Evolutionary conservation across 805 yeast genomes (phyloP), one percentile per base, ranked within the genome.

Genomic region (Candida yuanshanica): DNA sequence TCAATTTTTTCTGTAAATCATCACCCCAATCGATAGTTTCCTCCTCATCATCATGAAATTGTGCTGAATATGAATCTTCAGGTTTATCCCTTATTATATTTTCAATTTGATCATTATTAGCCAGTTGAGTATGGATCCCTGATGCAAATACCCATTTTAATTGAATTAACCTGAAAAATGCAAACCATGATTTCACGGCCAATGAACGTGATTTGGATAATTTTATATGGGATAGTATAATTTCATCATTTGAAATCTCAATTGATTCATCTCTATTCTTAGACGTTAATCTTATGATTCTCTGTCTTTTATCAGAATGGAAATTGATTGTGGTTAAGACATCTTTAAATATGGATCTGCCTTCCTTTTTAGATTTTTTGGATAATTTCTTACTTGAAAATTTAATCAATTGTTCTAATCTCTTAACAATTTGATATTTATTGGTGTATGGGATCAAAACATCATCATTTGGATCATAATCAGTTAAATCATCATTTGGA

Each of bases 361-460:
- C 66, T 29, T 74, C 78, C 44, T 72, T 73, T 55, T 77, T 81
- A 46, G 79, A 85, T 52, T 75, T 77, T 49, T 82, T 82, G 21
- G 81, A 73, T 4, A 79, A 55, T 39, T 69, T 75, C 43, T 79
- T 79, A 5, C 80, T 65, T 0, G 83, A 74, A 18, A 74, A 70
- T 33, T 68, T 71, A 1, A 75, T 62, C 33, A 80, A 62, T 26
- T 68, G 60, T 20, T 65, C 63, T 23, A 76, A 56, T 4, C 64
- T 64, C 17, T 59, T 52, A 23, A 64, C 56, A 9, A 79, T 51
- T 20, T 71, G 72, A 37, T 70, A 78, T 24, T 69, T 71, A 46
- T 79, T 81, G 40, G 67, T 63, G 55, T 74, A 77, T 2, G 84
- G 84, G 32, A 31, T 33, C 45, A 69, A 65, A 14, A 65, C 65